Conservation (phyloP, 2,329 filamentous ascomycete species). For the Diaporthe amygdali region DNA sequence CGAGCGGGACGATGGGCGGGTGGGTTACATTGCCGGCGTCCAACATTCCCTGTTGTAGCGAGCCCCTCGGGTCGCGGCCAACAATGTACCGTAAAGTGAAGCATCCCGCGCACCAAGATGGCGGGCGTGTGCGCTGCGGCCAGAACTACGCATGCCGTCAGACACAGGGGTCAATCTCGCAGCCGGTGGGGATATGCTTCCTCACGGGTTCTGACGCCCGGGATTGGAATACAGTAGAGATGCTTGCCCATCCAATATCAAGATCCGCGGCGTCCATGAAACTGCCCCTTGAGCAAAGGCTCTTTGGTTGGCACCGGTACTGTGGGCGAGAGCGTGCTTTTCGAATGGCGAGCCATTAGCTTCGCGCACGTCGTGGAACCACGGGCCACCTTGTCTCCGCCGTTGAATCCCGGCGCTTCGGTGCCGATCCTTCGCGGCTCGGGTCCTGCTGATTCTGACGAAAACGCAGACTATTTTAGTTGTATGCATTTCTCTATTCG, state of each 20-base stretch:
- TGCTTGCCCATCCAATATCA: not conserved
- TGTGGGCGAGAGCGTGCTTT: not conserved
- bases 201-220: no score
- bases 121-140: not conserved
- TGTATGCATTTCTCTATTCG: not conserved
- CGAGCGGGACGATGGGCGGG: not conserved
- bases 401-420: not conserved
- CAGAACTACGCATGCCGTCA: not conserved
- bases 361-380: not conserved
- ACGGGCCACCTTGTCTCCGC: not conserved
- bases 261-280: no score
- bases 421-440: slow-evolving; percentile 2
- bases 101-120: not conserved
- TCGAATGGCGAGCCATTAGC: not conserved
- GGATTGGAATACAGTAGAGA: no score
- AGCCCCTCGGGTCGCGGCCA: not conserved
- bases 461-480: not conserved
- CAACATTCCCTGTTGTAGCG: not conserved
- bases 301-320: not conserved
- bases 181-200: not conserved
- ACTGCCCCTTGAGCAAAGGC: no score
- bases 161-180: not conserved
- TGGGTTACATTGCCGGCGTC: not conserved
- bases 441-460: not conserved
- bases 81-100: not conserved